Evolutionary conservation across 1,284 basidiomycete species (phyloP), one percentile per base, ranked within the genome.

Genomic region (Leccinum subrobustum): DNA sequence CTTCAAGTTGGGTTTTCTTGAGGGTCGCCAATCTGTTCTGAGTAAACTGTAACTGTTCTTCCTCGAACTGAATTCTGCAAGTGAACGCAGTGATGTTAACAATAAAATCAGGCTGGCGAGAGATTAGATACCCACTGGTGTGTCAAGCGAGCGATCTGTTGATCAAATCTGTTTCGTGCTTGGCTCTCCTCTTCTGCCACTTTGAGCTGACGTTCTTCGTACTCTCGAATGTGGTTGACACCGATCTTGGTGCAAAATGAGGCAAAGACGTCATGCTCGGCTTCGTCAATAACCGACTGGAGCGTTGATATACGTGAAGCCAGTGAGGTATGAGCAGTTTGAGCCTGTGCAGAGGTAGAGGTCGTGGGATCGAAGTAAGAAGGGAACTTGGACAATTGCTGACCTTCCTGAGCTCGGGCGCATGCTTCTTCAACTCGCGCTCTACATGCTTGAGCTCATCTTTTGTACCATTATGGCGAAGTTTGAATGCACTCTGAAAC

Each of bases 191-290:
- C 89, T 71, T 94, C 87, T 1, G 92, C 92, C 23, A 92, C 83
- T 72, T 90, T 92, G 33, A 98, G 81, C 70, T 98, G 95, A 18
- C 92, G 86, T 71, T 94, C 91, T 76, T 99, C 96, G 73, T 98
- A 99, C 64, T 97, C 94, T 51, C 96, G 88, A 63, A 99, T 96
- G 76, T 91, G 88, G 35, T 77, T 74, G 8, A 98, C 90, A 4
- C 88, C 85, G 66, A 98, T 95, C 60, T 86, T 83, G 39, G 75
- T 73, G 74, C 96, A 98, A 78, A 99, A 99, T 3, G 77, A 74
- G 0, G 73, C 79, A 71, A 97, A 99, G 20, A 97, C 79, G 2
- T 77, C 78, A 67, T 95, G 93, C 72, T 98, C 96, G 0, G 90
- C 95, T 9, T 77, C 78, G 66, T 94, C 83, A 65, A 97, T 81